These are phyloP conservation scores for Termitomyces sp. DNA, from an alignment of 768 basidiomycete species.

Conservation along the genomic window DNA sequence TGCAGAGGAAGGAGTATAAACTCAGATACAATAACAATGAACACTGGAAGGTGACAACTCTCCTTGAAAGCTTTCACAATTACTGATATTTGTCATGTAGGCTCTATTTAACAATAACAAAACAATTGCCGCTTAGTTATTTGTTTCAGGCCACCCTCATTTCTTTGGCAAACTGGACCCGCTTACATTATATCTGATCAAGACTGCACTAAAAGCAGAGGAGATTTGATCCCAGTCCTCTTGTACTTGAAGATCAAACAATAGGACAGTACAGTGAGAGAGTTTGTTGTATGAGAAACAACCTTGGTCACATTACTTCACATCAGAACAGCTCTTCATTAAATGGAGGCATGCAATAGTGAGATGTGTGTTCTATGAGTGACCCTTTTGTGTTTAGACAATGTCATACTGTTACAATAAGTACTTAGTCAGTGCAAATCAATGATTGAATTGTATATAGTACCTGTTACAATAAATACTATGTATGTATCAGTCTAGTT, in stretches of 20 bases:
- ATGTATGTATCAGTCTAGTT: too few relatives aligned
- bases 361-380: too few relatives aligned
- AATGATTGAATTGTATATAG: too few relatives aligned
- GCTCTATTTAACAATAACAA: constrained; percentile 20
- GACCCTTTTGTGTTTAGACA: too few relatives aligned
- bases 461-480: too few relatives aligned
- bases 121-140: constrained; percentile 31
- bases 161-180: constrained; percentile 40
- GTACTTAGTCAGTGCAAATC: too few relatives aligned
- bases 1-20: constrained; percentile 39
- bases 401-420: too few relatives aligned
- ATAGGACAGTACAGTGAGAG: constrained; percentile 27
- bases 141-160: constrained; percentile 42
- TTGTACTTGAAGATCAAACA: constrained; percentile 30
- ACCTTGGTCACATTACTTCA: too few relatives aligned
- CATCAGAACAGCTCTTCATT: too few relatives aligned
- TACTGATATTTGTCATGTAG: constrained; percentile 4
- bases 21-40: constrained; percentile 34
- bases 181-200: constrained; percentile 31
- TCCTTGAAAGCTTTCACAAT: not conserved
- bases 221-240: constrained; percentile 32
- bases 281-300: too few relatives aligned
- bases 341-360: too few relatives aligned
- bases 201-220: constrained; percentile 29
- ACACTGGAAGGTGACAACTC: constrained; percentile 37